These are phyloP conservation scores for Eimeria maxima DNA, from an alignment of 169 alveolate species.

Conservation along the genomic window DNA sequence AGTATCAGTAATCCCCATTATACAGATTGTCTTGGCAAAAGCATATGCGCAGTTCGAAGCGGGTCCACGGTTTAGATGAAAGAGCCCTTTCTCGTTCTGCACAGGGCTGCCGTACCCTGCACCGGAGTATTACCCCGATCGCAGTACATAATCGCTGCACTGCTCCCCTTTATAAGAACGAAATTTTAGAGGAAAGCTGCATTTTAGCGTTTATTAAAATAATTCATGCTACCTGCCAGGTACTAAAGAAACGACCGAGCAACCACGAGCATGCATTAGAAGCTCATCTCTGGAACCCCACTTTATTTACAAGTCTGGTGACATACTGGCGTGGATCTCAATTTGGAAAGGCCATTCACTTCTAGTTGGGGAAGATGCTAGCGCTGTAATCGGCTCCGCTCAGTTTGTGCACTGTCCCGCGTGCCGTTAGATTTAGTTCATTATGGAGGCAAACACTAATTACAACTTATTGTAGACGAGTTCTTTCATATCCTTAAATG, in stretches of 20 bases:
- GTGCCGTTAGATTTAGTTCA: not conserved
- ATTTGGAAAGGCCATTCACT: not conserved
- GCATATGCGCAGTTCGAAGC: not conserved
- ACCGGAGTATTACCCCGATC: not conserved
- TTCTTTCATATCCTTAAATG: not conserved
- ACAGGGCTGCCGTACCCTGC: not conserved
- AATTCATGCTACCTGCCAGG: not conserved
- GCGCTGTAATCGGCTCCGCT: not conserved
- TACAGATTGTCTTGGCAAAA: not conserved
- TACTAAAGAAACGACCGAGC: not conserved
- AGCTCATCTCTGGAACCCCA: not conserved
- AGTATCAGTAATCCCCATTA: not conserved
- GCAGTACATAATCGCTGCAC: not conserved
- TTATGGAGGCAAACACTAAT: not conserved
- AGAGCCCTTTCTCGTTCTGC: not conserved
- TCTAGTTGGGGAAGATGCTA: not conserved
- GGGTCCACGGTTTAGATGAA: not conserved
- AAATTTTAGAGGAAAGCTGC: not conserved
- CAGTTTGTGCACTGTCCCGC: too few species aligned
- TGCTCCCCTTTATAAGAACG: too few species aligned
- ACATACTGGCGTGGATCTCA: not conserved
- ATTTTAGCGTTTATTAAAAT: not conserved
- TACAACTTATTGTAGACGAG: not conserved
- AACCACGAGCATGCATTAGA: not conserved
- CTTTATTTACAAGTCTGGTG: not conserved